Evolutionary conservation across 1,284 basidiomycete genomes (phyloP), one percentile per base, ranked within the genome.

Genomic region (Coniferiporia weirii): DNA sequence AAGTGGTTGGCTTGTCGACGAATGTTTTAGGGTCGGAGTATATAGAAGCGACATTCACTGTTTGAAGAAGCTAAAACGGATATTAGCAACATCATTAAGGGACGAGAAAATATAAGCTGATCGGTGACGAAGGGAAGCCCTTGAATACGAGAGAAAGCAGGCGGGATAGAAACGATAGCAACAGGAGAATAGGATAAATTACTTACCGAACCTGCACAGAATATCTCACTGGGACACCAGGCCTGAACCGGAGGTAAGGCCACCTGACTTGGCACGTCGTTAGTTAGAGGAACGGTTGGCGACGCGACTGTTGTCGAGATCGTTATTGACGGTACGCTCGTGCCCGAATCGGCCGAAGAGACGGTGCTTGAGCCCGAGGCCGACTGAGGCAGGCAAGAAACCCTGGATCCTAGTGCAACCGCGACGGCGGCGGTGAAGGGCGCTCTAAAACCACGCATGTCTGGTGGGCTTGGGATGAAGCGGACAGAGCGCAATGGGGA

Each of bases 1-100:
- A 81, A 66, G 75, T 78, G 0, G 93, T 95, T 0, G 92, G 93
- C 77, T 93, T 96, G 78, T 97, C 94, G 13, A 91, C 88, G 69
- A 97, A 90, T 0, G 90, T 93, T 74, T 97, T 97, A 55, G 86
- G 86, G 71, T 98, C 95, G 0, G 77, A 67, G 70, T 83, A 98
- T 36, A 92, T 74, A 32, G 80, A 70, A 0, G 93, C 87, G 48
- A 96, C 66, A 72, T 95, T 89, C 59, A 96, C 86, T 1, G 91
- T 88, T 80, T 95, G 92, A 35, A 95, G 75, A 5, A 95, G 69
- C 89, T 58, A 54, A 45, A 12, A 35, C 7, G n/a, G 12, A 52
- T n/a, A 34, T 52, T 8, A 17, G 1, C 19, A 35, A 36, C 17
- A n/a, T 22, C 20, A n/a, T 35, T 38, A 32, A 46, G 34, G 32